Evolutionary conservation across 768 basidiomycete genomes (phyloP).

Genomic region (Termitomyces sp.): DNA sequence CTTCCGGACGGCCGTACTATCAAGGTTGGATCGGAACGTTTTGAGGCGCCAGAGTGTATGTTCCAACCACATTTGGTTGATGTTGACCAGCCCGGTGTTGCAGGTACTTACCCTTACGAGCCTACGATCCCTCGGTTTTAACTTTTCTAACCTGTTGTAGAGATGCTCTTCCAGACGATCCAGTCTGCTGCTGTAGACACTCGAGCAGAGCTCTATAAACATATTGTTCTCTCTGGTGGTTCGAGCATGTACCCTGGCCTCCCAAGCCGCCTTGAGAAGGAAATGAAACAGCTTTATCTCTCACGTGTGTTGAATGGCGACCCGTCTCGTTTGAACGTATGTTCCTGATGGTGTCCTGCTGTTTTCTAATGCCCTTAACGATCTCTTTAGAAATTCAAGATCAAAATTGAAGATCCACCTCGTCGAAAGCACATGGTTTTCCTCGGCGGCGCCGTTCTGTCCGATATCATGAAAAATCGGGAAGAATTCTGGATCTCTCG

Average conservation of each 20-base stretch:
- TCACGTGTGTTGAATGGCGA: conserved; percentile 84
- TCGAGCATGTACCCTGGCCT: conserved; percentile 99
- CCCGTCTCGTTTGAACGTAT: conserved; percentile 76
- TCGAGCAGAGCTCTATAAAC: conserved; percentile 91
- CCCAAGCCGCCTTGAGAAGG: conserved; percentile 95
- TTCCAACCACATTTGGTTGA: conserved; percentile 99
- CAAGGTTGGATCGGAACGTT: conserved; percentile 97
- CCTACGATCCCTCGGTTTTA: not conserved
- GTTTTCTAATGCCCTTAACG: not conserved
- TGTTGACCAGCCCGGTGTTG: conserved; percentile 93
- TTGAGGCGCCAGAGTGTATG: conserved; percentile 99
- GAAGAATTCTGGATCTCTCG: conserved; percentile 94
- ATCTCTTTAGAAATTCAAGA: conserved; percentile 89
- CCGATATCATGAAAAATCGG: conserved; percentile 95
- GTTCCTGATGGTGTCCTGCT: conserved; percentile 24
- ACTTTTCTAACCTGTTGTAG: conserved; percentile 27
- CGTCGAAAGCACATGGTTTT: conserved; percentile 99
- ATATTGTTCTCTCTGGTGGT: conserved; percentile 95
- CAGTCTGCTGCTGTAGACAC: conserved; percentile 87
- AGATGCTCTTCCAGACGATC: conserved; percentile 96
- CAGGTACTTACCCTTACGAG: conserved; percentile 46
- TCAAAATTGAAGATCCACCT: conserved; percentile 96
- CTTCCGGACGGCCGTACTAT: conserved; percentile 94
- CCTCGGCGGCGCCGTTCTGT: conserved; percentile 96
- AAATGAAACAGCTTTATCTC: conserved; percentile 99